Evolutionary conservation across 805 yeast genomes (phyloP).

Genomic region (Metschnikowia aberdeeniae): DNA sequence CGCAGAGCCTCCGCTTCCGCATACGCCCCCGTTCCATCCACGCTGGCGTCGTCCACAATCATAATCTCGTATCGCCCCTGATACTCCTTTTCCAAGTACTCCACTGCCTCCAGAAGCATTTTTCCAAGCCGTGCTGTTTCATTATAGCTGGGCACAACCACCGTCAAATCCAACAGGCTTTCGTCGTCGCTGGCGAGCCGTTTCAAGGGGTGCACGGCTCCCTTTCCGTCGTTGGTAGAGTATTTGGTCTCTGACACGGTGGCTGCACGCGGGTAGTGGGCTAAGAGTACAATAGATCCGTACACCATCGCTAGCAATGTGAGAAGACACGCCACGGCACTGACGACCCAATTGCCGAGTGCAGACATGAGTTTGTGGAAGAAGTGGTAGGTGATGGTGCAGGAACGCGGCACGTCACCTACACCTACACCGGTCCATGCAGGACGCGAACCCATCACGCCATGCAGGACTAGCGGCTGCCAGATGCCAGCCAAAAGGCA

Average conservation of each 20-base stretch:
- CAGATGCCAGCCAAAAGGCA: too few species aligned
- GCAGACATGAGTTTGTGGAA: constrained; percentile 1
- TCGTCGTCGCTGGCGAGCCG: constrained; percentile 14
- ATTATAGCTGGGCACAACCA: constrained; percentile 92
- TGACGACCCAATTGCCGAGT: background rate
- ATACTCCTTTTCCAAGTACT: constrained; percentile 41
- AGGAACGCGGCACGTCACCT: background rate
- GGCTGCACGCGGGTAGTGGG: constrained; percentile 63
- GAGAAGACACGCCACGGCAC: constrained; percentile 3
- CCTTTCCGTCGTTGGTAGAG: constrained; percentile 41
- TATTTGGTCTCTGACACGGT: constrained; percentile 51
- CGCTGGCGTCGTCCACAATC: constrained; percentile 89
- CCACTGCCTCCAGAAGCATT: constrained; percentile 71
- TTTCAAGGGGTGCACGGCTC: constrained; percentile 31
- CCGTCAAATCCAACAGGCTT: constrained; percentile 54
- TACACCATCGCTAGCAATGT: constrained; percentile 30
- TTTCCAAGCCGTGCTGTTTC: constrained; percentile 67
- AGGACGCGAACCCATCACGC: too few species aligned
- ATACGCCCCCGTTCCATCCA: constrained; percentile 70
- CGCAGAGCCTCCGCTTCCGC: constrained; percentile 61
- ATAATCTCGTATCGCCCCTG: constrained; percentile 61
- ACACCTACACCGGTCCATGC: too few species aligned
- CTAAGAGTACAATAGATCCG: constrained; percentile 40
- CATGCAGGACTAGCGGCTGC: too few species aligned
- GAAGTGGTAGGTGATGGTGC: background rate